Conservation (phyloP, 176 grass and related monocot species). For the Carex littledalei region DNA sequence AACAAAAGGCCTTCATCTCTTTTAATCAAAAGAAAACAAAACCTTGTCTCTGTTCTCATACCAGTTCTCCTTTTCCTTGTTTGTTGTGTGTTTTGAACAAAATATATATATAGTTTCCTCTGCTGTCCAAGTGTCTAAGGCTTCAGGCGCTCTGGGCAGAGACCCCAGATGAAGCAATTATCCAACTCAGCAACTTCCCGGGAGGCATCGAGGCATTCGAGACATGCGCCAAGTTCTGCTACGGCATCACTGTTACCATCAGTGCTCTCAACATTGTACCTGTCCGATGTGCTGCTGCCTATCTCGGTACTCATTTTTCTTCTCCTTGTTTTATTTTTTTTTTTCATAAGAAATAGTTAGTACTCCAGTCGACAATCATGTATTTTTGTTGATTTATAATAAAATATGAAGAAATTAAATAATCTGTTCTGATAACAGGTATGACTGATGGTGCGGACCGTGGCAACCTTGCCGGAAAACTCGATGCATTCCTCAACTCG, state of each 20-base stretch:
- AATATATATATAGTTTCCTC: conserved; percentile 51
- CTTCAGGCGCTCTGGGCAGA: conserved; percentile 73
- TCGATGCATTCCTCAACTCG: conserved; percentile 73
- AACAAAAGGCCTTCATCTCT: not conserved
- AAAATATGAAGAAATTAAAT: not conserved
- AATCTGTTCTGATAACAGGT: conserved; percentile 12
- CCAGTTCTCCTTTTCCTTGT: not conserved
- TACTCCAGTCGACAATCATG: too few relatives aligned
- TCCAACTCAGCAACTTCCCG: conserved; percentile 55
- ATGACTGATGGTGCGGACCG: conserved; percentile 82
- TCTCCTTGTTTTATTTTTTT: too few relatives aligned
- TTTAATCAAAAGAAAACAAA: too few relatives aligned
- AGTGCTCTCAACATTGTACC: conserved; percentile 77
- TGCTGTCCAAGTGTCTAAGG: conserved; percentile 79
- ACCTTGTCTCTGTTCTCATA: not conserved
- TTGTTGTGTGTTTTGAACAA: not conserved
- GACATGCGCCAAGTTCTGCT: conserved; percentile 89
- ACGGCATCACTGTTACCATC: conserved; percentile 79
- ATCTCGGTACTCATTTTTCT: conserved; percentile 36
- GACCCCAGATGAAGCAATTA: conserved; percentile 13
- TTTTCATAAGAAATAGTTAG: too few relatives aligned
- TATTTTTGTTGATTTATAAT: not conserved
- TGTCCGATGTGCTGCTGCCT: conserved; percentile 65
- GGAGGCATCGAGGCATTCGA: conserved; percentile 82
- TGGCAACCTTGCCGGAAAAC: conserved; percentile 71